phyloP scores from a whole-genome alignment of 148 eudicot genomes.

The Talinum fruticosum region DNA sequence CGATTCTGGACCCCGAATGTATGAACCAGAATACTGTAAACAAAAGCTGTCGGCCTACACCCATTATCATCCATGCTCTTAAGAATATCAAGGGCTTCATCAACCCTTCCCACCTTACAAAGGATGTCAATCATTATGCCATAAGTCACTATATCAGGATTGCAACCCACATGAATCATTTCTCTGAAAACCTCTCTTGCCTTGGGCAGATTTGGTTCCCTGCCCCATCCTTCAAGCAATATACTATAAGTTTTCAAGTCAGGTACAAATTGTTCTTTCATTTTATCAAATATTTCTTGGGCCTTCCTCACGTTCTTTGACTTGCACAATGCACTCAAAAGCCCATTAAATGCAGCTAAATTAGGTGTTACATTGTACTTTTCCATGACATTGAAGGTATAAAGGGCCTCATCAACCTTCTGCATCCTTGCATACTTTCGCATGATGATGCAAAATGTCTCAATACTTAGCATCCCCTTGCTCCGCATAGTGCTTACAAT shows the following conservation, averaged over 20 bases:
- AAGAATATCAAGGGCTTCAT: constrained; percentile 70
- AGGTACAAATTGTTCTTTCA: constrained; percentile 55
- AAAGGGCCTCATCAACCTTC: constrained; percentile 89
- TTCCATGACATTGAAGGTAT: constrained; percentile 77
- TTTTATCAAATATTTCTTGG: constrained; percentile 78
- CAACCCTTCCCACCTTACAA: constrained; percentile 80
- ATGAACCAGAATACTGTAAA: constrained; percentile 76
- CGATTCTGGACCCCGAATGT: constrained; percentile 73
- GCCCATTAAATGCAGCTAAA: constrained; percentile 82
- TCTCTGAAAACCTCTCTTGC: constrained; percentile 71
- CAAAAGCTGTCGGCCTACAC: constrained; percentile 69
- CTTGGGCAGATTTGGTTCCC: constrained; percentile 74
- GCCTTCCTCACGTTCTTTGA: constrained; percentile 87
- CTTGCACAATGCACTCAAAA: constrained; percentile 86
- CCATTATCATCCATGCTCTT: constrained; percentile 59
- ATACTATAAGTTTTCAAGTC: constrained; percentile 77
- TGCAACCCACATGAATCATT: constrained; percentile 63
- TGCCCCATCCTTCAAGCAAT: constrained; percentile 89
- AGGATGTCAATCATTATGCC: constrained; percentile 83
- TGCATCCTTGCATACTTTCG: constrained; percentile 87
- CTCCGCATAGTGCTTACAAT: constrained; percentile 68
- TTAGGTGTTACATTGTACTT: constrained; percentile 59
- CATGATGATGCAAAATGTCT: constrained; percentile 93
- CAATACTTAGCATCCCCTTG: constrained; percentile 67
- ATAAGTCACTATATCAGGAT: constrained; percentile 82